phyloP scores from a whole-genome alignment of 2,329 filamentous ascomycete genomes.

The Apiospora sp. region DNA sequence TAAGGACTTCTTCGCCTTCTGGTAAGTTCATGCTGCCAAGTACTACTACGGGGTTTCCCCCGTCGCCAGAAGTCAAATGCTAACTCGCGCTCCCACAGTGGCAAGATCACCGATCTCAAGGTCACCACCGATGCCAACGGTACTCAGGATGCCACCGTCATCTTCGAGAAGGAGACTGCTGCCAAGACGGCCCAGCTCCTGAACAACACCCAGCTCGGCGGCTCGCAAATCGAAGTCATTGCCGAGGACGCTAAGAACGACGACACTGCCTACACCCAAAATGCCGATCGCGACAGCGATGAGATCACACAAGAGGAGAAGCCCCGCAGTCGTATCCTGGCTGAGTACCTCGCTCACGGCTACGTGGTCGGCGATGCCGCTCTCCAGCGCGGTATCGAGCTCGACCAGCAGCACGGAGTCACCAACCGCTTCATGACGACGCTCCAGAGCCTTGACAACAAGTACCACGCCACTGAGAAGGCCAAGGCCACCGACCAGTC shows the following conservation, averaged over 20 bases:
- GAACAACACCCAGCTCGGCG: constrained; percentile 93
- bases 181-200: constrained; percentile 96
- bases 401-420: constrained; percentile 91
- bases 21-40: constrained; percentile 57
- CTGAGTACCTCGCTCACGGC: constrained; percentile 95
- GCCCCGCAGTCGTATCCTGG: constrained; percentile 89
- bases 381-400: constrained; percentile 82
- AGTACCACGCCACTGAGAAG: constrained; percentile 87
- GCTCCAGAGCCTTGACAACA: constrained; percentile 79
- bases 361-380: constrained; percentile 81
- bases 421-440: constrained; percentile 80
- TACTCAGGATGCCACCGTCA: constrained; percentile 86
- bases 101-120: constrained; percentile 88
- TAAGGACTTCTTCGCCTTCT: constrained; percentile 96
- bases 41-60: constrained; percentile 2
- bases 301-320: constrained; percentile 96
- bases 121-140: constrained; percentile 71
- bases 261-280: constrained; percentile 63
- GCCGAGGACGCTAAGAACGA: constrained; percentile 71
- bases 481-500: constrained; percentile 84
- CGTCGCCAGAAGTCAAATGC: constrained; percentile 19
- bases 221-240: constrained; percentile 81
- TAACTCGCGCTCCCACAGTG: constrained; percentile 58
- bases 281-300: constrained; percentile 66
- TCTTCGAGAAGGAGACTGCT: constrained; percentile 95